A percentile compares a stretch with the other conserved stretches of the same genome.
phyloP scores from a whole-genome alignment of 2,329 filamentous ascomycete genomes.

The Diaporthe citri region DNA sequence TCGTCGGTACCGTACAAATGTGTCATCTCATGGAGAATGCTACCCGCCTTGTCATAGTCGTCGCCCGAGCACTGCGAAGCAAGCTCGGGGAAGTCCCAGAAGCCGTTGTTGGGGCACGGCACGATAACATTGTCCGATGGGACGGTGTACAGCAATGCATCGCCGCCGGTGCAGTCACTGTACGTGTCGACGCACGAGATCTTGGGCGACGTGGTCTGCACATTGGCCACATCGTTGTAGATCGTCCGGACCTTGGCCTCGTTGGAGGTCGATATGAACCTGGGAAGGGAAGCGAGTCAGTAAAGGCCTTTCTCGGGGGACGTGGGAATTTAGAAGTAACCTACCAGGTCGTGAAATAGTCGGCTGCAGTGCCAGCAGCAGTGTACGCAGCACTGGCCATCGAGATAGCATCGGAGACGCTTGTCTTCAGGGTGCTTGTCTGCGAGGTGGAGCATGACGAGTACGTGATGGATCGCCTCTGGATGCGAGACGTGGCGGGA shows the following conservation, averaged over 20 bases:
- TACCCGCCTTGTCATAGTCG: constrained; percentile 40
- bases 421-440: constrained; percentile 36
- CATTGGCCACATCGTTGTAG: constrained; percentile 39
- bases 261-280: constrained; percentile 37
- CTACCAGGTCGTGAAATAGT: constrained; percentile 40
- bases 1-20: constrained; percentile 38
- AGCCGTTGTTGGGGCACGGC: constrained; percentile 40
- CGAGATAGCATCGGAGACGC: constrained; percentile 28
- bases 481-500: constrained; percentile 32
- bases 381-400: constrained; percentile 40
- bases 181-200: constrained; percentile 40
- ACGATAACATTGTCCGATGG: constrained; percentile 38
- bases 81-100: constrained; percentile 40
- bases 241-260: constrained; percentile 37
- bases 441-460: constrained; percentile 35
- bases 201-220: constrained; percentile 40
- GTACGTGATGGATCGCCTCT: constrained; percentile 35
- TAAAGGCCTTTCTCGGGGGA: background rate
- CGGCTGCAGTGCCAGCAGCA: constrained; percentile 35
- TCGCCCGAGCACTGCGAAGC: constrained; percentile 39
- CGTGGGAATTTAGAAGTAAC: background rate
- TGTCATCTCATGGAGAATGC: constrained; percentile 41
- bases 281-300: background rate
- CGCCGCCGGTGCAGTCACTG: constrained; percentile 39
- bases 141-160: constrained; percentile 39